Evolutionary conservation across 2,329 filamentous ascomycete genomes (phyloP).

Genomic region (Hypoxylon sp.): DNA sequence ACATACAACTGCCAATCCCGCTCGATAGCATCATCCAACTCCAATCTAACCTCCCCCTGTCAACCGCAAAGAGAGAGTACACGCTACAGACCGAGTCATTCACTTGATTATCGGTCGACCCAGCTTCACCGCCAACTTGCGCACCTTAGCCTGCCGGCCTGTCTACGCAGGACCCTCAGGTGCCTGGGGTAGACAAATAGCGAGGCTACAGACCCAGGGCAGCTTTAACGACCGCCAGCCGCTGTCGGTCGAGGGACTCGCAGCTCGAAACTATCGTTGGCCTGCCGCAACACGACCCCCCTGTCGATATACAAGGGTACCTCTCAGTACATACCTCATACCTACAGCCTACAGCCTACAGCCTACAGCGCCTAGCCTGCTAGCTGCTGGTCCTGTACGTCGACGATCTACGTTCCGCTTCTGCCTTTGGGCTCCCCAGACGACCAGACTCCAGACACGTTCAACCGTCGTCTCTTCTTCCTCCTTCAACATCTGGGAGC

Average conservation of each 20-base stretch:
- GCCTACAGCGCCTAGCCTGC: neutral
- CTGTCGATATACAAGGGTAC: slow-evolving; percentile 24
- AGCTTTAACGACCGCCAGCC: slow-evolving; percentile 31
- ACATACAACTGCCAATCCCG: slow-evolving; percentile 7
- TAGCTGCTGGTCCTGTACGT: slow-evolving; percentile 3
- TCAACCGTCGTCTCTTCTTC: slow-evolving; percentile 18
- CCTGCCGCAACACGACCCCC: slow-evolving; percentile 17
- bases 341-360: slow-evolving; percentile 1
- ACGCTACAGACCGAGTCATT: slow-evolving; percentile 43
- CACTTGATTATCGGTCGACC: slow-evolving; percentile 44
- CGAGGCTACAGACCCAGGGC: too few relatives aligned
- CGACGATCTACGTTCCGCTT: slow-evolving; percentile 7
- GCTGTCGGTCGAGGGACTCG: slow-evolving; percentile 25
- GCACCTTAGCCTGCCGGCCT: slow-evolving; percentile 9
- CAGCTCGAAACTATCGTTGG: slow-evolving; percentile 25
- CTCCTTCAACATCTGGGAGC: slow-evolving; percentile 27
- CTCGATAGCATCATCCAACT: slow-evolving; percentile 25
- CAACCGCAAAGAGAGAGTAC: slow-evolving; percentile 13
- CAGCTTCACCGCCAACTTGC: slow-evolving; percentile 27
- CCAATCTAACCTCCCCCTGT: slow-evolving; percentile 8
- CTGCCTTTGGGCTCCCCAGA: slow-evolving; percentile 1
- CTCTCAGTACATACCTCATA: slow-evolving; percentile 11
- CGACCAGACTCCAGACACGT: too few relatives aligned
- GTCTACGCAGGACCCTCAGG: too few relatives aligned
- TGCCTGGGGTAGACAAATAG: too few relatives aligned